Base-by-base conservation (phyloP, 345 rosid species). In the Eucalyptus lansdowneana region DNA sequence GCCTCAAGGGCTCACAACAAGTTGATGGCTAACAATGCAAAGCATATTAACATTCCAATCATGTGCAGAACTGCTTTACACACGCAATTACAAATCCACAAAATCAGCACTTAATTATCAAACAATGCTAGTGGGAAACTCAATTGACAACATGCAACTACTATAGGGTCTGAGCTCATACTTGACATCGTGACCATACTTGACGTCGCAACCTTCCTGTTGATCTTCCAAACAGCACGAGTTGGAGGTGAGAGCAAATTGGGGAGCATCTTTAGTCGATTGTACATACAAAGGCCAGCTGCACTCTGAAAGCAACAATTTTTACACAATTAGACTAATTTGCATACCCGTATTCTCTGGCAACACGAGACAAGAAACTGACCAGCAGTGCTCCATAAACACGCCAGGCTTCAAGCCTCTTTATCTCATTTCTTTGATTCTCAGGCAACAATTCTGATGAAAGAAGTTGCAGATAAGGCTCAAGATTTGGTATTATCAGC, bases 361-460 rank as follows among this genome's bases (percentile, higher is more conserved):
- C 34, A 27, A 87, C 87, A 31, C 45, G 29, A 89, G 85, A 87
- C 80, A 42, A 81, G 51, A 40, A 54, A 88, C 96, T 92, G 86
- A 96, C 99, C 95, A 93, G 91, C 94, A 96, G 92, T 15, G 97
- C 97, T 21, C 97, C 97, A 92, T 95, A 95, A 54, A 96, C 98
- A n/a, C 91, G 94, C 97, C 96, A 94, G 91, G 98, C 99, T 89
- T 93, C 98, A 40, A 90, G 91, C 94, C 95, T 94, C 94, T 91
- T 96, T 50, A 89, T 91, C 91, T 92, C 94, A 88, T 96, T 91
- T 91, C 93, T 95, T 90, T 94, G 97, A 91, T 91, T 94, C 93
- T 94, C 96, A 87, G 90, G 94, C 90, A 86, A 89, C 97, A 97
- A 93, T 91, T 95, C 99, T 25, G 95, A 96, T 90, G 91, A 94